Base-by-base conservation (phyloP, 2,329 filamentous ascomycete species). In the Camptophora hylomeconis region DNA sequence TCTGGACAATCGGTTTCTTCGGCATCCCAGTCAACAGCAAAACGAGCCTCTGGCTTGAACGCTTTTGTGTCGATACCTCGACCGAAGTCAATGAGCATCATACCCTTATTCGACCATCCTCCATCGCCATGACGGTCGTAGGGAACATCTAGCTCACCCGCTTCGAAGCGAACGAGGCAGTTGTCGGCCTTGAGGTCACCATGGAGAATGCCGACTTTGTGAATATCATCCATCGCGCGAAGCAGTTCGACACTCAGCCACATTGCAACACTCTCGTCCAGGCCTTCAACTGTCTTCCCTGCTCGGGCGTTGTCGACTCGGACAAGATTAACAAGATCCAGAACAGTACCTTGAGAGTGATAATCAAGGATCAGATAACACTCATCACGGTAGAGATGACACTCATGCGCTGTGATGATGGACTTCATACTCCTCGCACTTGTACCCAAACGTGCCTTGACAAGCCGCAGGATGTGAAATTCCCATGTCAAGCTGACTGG, bases 141-240 rank as follows among this genome's bases (percentile, higher is more conserved):
- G 35, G 75, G 70, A 24, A 37, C 41, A 2, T 54, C 54, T 17
- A 59, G 60, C 27, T 54, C 53, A 47, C 47, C 19, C 37, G 48
- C 7, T 32, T 48, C 21, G 12, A 95, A 73, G 4, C 89, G 80
- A 3, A 95, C 71, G 2, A 98, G 72, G 44, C 92, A 87, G 50
- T 98, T 98, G 56, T 98, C 89, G 1, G 80, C 75, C 58, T 98
- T 98, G 42, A 98, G 66, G 48, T 98, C 89, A 20, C 89, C 89
- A 50, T 98, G 89, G 24, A 95, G 63, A 33, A 98, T 65, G 3
- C 73, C 69, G 42, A 78, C 78, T 3, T 71, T 52, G 54, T 98
- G 89, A 13, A 98, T 65, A 0, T 78, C 76, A 57, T 95, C 89
- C 3, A 93, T 69, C 0, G 83, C 92, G 27, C 89, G 80, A 44